Evolutionary conservation across 768 basidiomycete species (phyloP), one percentile per base, ranked within the genome.

Genomic region (Suillus clintonianus): DNA sequence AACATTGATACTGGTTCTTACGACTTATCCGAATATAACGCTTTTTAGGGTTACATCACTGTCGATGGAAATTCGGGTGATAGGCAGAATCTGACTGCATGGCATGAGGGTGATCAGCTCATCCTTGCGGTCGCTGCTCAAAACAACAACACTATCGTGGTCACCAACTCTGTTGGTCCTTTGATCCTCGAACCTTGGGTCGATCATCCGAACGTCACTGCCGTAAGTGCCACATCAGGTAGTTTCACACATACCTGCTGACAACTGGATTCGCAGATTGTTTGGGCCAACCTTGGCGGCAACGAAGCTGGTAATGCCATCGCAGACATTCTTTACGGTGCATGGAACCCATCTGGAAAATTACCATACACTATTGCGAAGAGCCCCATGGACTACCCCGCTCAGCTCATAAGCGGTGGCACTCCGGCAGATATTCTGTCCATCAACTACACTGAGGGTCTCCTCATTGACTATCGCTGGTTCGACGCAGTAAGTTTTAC

Each of bases 291-390:
- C 24, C 72, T 87, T 19, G 82, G 78, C 17, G 94, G 94, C 22
- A 88, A 91, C 70, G 91, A 96, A 76, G 87, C 89, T 0, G 92
- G 93, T 0, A 90, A 89, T 64, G 82, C 86, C 4, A 82, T 96
- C 19, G 83, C 89, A 15, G 92, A 95, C 68, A 83, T 97, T 19
- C 72, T 95, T 5, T 94, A 87, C 65, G 94, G 93, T 0, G 77
- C 76, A 24, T 88, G 86, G 73, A 95, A 93, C 71, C 94, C 94
- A 0, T 85, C 84, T 62, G 89, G 87, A 14, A 82, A 88, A 45
- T 74, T 90, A n/a, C 86, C 89, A 0, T 90, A 87, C 71, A 87
- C 90, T 14, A 90, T 95, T 68, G 89, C 88, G 3, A 88, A 92
- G 77, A 67, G 71, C 3, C 60, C 74, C 0, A 63, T 62, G 9